Evolutionary conservation across 2,329 filamentous ascomycete species (phyloP), one percentile per base, ranked within the genome.

Genomic region (Hymenoscyphus infarciens): DNA sequence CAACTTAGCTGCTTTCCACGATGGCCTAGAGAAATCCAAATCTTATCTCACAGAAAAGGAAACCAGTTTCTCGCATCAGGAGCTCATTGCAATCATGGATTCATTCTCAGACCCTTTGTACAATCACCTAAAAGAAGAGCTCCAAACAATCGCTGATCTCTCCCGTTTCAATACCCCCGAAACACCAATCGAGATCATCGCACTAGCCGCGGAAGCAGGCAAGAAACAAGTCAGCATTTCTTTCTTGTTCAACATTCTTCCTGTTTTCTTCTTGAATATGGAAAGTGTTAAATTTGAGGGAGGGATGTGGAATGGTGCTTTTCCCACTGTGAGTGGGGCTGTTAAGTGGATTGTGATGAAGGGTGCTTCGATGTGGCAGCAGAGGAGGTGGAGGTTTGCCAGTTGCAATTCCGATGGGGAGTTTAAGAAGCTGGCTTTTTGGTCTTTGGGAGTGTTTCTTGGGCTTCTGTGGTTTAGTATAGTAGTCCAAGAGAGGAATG

Each of bases 51-150:
- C 27, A 1, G 15, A 38, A 13, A 62, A 61, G 1, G 27, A 7
- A 3, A 5, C n/a, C 29, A 56, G 56, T 1, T 67, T 69, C 52
- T 29, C 55, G 2, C 11, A 45, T 16, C 22, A 19, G 5, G 29
- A 60, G 3, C 59, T 70, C 3, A 38, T 67, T 11, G 53, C 54
- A n/a, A 67, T 67, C 54, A 70, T 70, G 63, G 64, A 67, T 33
- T 62, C 65, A 0, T 69, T 70, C 58, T 60, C 63, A 0, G 39
- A 61, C 10, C 57, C 64, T 5, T 55, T 69, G 0, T 61, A 64
- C 27, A 58, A 11, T 3, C 68, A 70, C 45, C 56, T 69, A 0
- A 57, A 39, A 19, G 62, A 63, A 15, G 68, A 70, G 31, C 65
- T 61, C 4, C 53, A 59, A 38, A 35, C 62, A 1, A 56, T 69